Conservation (phyloP, 2,329 filamentous ascomycete species). For the Rugonectria rugulosa region DNA sequence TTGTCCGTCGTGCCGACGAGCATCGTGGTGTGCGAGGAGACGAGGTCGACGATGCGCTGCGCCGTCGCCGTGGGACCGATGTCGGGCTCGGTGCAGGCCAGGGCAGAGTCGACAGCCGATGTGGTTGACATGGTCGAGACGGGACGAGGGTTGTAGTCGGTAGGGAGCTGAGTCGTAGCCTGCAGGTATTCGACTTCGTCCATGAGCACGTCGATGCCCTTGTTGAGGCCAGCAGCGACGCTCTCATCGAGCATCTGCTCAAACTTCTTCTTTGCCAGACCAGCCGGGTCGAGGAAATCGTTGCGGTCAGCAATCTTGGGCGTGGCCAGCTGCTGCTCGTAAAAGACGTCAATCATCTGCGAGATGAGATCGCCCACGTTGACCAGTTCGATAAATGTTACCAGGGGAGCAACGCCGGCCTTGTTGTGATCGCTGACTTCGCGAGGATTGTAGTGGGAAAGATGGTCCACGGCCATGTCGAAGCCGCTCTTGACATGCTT, state of each 20-base stretch:
- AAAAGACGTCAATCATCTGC: slow-evolving; percentile 99
- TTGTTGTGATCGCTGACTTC: slow-evolving; percentile 76
- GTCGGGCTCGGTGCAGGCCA: too few relatives aligned
- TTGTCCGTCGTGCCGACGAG: slow-evolving; percentile 95
- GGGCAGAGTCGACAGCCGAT: slow-evolving; percentile 33
- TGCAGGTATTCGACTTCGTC: slow-evolving; percentile 97
- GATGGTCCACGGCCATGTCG: slow-evolving; percentile 88
- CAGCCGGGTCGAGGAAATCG: slow-evolving; percentile 91
- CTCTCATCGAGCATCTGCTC: slow-evolving; percentile 98
- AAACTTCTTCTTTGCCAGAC: slow-evolving; percentile 96
- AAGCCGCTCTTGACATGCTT: slow-evolving; percentile 93
- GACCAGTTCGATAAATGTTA: slow-evolving; percentile 95
- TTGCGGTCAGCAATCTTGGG: slow-evolving; percentile 87
- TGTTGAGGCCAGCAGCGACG: slow-evolving; percentile 93
- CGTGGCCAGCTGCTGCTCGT: slow-evolving; percentile 89
- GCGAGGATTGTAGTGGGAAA: slow-evolving; percentile 89
- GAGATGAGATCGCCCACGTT: slow-evolving; percentile 98
- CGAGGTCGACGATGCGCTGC: slow-evolving; percentile 80
- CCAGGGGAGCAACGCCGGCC: slow-evolving; percentile 84
- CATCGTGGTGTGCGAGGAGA: slow-evolving; percentile 91
- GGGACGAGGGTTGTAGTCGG: slow-evolving; percentile 82
- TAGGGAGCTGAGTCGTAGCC: slow-evolving; percentile 83
- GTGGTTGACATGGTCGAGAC: slow-evolving; percentile 28
- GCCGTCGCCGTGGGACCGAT: slow-evolving; percentile 81
- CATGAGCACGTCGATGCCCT: slow-evolving; percentile 98